Base-by-base conservation (phyloP, 768 basidiomycete genomes). In the Russula sp. region DNA sequence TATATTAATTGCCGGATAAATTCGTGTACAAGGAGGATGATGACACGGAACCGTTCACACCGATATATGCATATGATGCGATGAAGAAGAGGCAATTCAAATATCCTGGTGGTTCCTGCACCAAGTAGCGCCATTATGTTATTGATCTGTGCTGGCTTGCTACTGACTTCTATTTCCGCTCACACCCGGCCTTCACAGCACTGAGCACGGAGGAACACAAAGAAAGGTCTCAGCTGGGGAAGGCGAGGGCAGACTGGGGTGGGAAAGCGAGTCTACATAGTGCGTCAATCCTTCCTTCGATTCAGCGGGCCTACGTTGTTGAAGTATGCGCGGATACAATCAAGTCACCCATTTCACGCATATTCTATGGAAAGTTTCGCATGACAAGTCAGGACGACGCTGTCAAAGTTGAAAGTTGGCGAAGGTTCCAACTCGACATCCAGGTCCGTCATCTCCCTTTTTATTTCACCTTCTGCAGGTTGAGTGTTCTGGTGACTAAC, bases 71-170 rank as follows among this genome's bases (percentile, higher is more conserved):
- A 28, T 97, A 97, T 74, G 91, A 94, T 68, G 94, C 92, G 18
- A 84, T 98, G 83, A 92, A 91, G 77, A 86, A 88, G 76, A 92
- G 92, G 76, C 81, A 89, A 66, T 97, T 98, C 71, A 94, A 95
- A 82, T 51, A 98, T 97, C 94, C 78, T 89, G 75, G 91, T 92
- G 67, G 87, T 82, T 55, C 34, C 10, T 9, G 34, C 18, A 5
- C 22, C 5, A 5, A 5, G 28, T 11, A 0, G 18, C 10, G 34
- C 22, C 14, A 6, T 3, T 16, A 1, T 9, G 5, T 59, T 46
- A 16, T 34, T 54, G 16, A 59, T 40, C n/a, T 8, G 30, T 32
- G 34, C 62, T 34, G 58, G 69, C 46, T 24, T 61, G 4, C 76
- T 95, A 22, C 74, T 84, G 7, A 78, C 83, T 4, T 79, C 85